These are phyloP conservation scores for Secale cereale DNA, from an alignment of 176 grass and related monocot genomes.

Conservation along the genomic window DNA sequence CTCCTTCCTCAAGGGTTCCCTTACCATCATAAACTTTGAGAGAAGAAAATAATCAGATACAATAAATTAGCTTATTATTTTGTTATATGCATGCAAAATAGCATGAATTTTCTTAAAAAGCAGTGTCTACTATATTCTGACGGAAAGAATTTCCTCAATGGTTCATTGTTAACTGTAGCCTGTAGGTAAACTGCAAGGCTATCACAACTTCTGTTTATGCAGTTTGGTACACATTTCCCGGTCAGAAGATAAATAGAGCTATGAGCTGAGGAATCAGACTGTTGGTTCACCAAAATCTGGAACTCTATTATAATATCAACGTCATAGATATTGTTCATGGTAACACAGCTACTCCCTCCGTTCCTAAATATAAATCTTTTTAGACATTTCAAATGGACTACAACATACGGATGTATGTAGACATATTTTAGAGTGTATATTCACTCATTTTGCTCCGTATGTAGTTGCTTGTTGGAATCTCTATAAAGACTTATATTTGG, in stretches of 20 bases:
- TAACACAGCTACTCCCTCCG: background rate
- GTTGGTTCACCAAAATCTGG: background rate
- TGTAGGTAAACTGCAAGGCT: background rate
- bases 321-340: background rate
- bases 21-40: slow-evolving; percentile 89
- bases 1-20: slow-evolving; percentile 86
- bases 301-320: background rate
- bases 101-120: background rate
- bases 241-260: background rate
- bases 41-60: slow-evolving; percentile 33
- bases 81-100: background rate
- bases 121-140: background rate
- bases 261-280: background rate
- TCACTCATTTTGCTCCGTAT: too few relatives aligned
- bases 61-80: slow-evolving; percentile 5
- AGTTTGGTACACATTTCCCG: background rate
- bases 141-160: background rate
- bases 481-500: too few relatives aligned
- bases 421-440: too few relatives aligned
- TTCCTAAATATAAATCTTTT: too few relatives aligned
- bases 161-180: background rate
- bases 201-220: slow-evolving; percentile 1
- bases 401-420: too few relatives aligned
- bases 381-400: too few relatives aligned
- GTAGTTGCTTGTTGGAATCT: too few relatives aligned